phyloP scores from a whole-genome alignment of 495 filamentous ascomycete genomes.

The Hypoxylon intermedium region DNA sequence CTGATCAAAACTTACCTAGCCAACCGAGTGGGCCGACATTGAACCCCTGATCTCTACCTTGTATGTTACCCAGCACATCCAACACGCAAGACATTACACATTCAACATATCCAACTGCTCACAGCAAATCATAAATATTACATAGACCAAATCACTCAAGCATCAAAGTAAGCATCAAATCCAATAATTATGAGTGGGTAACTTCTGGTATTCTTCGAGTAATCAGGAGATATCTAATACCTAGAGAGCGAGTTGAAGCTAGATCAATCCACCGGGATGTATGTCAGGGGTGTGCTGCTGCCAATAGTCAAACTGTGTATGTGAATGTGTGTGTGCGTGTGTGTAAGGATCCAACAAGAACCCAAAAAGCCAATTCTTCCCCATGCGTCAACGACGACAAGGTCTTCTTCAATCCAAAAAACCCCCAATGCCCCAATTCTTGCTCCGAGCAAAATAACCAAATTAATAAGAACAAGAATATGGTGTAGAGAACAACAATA shows the following conservation, averaged over 20 bases:
- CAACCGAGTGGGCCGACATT: no score
- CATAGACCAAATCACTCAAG: no score
- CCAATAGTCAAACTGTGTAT: constrained; percentile 39
- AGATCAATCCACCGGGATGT: constrained; percentile 44
- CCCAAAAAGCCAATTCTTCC: constrained; percentile 27
- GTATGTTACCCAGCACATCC: no score
- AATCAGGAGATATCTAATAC: constrained; percentile 57
- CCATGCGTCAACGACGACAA: constrained; percentile 19
- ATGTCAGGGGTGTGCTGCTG: constrained; percentile 35
- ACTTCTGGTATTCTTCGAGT: constrained; percentile 62
- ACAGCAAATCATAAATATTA: no score
- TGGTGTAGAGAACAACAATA: constrained; percentile 39
- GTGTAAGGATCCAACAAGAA: constrained; percentile 35
- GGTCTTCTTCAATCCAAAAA: constrained; percentile 13
- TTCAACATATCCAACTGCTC: no score
- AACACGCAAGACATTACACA: no score
- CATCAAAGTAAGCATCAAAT: no score
- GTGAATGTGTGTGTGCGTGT: no score
- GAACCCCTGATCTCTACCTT: no score
- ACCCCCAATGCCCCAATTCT: no score
- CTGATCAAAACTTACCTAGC: no score
- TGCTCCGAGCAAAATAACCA: constrained; percentile 22
- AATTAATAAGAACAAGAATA: constrained; percentile 43
- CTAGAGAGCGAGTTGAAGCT: constrained; percentile 62
- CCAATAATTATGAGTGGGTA: constrained; percentile 58